Base-by-base conservation (phyloP, 129 eudicot species). In the Flaveria trinervia region DNA sequence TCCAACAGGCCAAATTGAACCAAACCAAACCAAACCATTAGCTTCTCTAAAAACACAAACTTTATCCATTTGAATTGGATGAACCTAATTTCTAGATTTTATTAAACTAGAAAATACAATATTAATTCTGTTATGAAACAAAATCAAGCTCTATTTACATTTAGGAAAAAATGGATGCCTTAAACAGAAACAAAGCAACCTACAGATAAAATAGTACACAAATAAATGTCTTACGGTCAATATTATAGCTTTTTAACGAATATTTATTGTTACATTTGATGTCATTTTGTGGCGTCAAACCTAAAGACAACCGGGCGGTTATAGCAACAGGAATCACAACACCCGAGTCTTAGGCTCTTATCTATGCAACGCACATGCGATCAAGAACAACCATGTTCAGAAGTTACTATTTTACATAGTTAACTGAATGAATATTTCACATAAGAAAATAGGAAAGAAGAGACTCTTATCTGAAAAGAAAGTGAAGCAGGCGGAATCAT, bases 401-500 rank as follows among this genome's bases (percentile, higher is more conserved):
- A 61, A 26, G 41, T 13, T 61, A 61, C 68, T 26, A 25, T 61
- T 61, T 61, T 30, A 25, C 68, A 61, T 77, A 56, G 67, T 77
- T 41, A 65, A 68, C 43, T 18, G 9, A 33, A 59, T 59, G 16
- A 59, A 23, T 59, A 33, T 59, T 59, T 56, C 62, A 61, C 68
- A 26, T 26, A 61, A 11, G 25, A 39, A 77, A 56, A 17, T 25
- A 33, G 13, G 12, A 68, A 67, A 51, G 55, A 9, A 52, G 60
- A 5, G 68, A 0, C 15, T 25, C 68, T 74, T 67, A 69, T 75
- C 81, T 72, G 68, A 61, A 61, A 26, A 25, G 28, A 43, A 74
- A 69, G 74, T 62, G 43, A 65, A 69, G 51, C 71, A 72, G 54
- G 71, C 79, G 14, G 57, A 75, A 81, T 60, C 66, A 60, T 51